These are phyloP conservation scores for Euphorbia lathyris DNA, from an alignment of 345 rosid species.

Conservation along the genomic window DNA sequence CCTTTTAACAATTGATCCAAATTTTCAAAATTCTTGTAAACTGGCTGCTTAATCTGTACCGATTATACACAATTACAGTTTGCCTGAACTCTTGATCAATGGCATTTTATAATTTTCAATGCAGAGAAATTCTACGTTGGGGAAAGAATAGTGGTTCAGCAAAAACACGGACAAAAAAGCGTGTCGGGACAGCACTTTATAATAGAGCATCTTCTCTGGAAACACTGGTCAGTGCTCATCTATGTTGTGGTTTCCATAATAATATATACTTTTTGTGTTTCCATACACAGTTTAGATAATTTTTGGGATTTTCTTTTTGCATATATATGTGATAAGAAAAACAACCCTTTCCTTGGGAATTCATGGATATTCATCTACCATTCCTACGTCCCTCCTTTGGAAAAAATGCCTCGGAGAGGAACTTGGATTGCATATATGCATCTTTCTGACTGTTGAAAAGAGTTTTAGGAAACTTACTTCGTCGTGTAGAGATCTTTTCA, in stretches of 20 bases:
- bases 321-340: neutral
- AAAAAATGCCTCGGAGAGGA: no score
- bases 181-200: constrained; percentile 60
- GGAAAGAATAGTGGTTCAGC: constrained; percentile 56
- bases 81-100: neutral
- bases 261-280: constrained; percentile 1
- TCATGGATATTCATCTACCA: neutral
- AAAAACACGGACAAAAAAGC: constrained; percentile 52
- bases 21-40: neutral
- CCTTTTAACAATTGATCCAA: neutral
- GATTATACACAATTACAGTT: neutral
- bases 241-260: constrained; percentile 11
- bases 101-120: constrained; percentile 3
- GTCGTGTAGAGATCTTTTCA: constrained; percentile 5
- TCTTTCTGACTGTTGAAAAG: no score
- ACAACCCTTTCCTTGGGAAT: neutral
- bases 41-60: neutral
- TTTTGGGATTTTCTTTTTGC: neutral
- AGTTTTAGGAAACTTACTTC: neutral
- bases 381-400: no score
- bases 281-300: neutral
- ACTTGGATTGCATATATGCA: no score
- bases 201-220: constrained; percentile 69
- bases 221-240: constrained; percentile 45
- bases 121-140: constrained; percentile 60